These are phyloP conservation scores for Ceratocystis colombiana DNA, from an alignment of 2,329 filamentous ascomycete genomes.

Conservation along the genomic window DNA sequence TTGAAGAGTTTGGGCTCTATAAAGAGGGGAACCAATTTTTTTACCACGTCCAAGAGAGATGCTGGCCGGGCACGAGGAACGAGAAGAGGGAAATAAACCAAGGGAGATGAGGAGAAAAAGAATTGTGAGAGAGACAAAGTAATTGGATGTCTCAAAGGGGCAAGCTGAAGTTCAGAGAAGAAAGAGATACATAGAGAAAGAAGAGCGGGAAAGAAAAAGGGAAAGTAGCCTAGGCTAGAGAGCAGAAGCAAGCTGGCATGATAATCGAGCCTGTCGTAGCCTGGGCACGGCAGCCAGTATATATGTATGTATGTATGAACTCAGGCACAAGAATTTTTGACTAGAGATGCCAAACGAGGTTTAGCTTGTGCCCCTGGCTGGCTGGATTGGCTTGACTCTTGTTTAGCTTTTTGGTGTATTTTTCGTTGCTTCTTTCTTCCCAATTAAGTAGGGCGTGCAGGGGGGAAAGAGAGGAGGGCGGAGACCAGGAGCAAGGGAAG, in stretches of 20 bases:
- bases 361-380: conserved; percentile 19
- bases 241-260: not conserved
- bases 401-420: not conserved
- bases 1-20: not conserved
- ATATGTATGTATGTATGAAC: conserved; percentile 20
- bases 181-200: too few relatives aligned
- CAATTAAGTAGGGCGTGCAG: not conserved
- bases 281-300: conserved; percentile 16
- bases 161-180: too few relatives aligned
- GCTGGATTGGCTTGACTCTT: not conserved
- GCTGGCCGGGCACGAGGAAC: not conserved
- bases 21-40: conserved; percentile 8
- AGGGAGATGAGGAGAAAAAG: not conserved
- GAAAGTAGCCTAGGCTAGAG: not conserved
- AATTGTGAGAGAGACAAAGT: not conserved
- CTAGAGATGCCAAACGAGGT: conserved; percentile 22
- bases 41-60: not conserved
- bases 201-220: conserved; percentile 4
- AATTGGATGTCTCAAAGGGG: not conserved
- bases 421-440: not conserved
- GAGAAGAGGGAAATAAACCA: not conserved
- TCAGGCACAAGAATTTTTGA: conserved; percentile 10
- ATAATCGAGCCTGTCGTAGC: too few relatives aligned
- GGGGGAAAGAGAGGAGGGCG: conserved; percentile 8
- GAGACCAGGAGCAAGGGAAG: not conserved